phyloP scores from a whole-genome alignment of 2,329 filamentous ascomycete genomes.

The Colletotrichum chlorophyti region DNA sequence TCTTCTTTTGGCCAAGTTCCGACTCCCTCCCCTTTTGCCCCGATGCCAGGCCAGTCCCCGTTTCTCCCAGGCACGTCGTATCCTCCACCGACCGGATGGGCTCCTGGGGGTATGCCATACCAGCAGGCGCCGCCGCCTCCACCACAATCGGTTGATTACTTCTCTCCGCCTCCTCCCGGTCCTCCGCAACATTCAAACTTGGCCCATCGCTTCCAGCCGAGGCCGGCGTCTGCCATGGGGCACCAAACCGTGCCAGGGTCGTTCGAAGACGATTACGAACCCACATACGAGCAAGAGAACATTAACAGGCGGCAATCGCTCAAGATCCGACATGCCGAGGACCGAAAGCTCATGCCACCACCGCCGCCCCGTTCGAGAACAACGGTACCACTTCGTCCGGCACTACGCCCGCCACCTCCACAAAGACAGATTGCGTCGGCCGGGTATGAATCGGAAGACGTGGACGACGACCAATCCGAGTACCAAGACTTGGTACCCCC shows the following conservation, averaged over 20 bases:
- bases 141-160: constrained; percentile 22
- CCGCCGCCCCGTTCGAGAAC: constrained; percentile 41
- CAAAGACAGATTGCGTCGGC: constrained; percentile 34
- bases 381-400: constrained; percentile 33
- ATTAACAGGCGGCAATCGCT: constrained; percentile 50
- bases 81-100: constrained; percentile 15
- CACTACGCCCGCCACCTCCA: constrained; percentile 37
- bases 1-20: constrained; percentile 4
- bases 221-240: constrained; percentile 49
- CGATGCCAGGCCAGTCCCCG: constrained; percentile 13
- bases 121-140: constrained; percentile 6
- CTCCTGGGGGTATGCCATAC: constrained; percentile 12
- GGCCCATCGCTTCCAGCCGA: constrained; percentile 26
- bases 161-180: constrained; percentile 28
- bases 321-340: constrained; percentile 50
- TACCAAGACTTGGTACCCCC: constrained; percentile 48
- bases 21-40: constrained; percentile 6
- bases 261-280: constrained; percentile 42
- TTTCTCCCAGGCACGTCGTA: constrained; percentile 16
- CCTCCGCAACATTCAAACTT: constrained; percentile 35
- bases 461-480: constrained; percentile 40
- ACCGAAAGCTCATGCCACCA: constrained; percentile 57
- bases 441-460: constrained; percentile 47
- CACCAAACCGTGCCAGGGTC: constrained; percentile 38
- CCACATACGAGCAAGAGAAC: constrained; percentile 46